A percentile compares a stretch with the other conserved stretches of the same genome.
Evolutionary conservation across 2,329 filamentous ascomycete genomes (phyloP).

Genomic region (Microcyclosporella mali): DNA sequence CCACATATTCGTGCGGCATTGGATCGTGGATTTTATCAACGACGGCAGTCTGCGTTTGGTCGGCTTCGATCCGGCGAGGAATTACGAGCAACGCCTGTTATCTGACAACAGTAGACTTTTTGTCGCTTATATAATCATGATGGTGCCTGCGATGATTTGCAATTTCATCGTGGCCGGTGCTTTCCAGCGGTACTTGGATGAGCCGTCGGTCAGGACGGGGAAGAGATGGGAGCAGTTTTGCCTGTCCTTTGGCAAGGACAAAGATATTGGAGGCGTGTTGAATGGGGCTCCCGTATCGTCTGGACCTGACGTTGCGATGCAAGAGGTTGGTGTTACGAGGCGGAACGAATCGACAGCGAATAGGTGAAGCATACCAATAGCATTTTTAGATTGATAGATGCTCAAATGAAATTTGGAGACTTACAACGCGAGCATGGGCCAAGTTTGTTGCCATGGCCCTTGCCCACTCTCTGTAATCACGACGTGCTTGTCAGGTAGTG

Average conservation of each 20-base stretch:
- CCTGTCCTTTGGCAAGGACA: conserved; percentile 7
- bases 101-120: conserved; percentile 1
- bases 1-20: conserved; percentile 34
- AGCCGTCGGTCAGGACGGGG: conserved; percentile 9
- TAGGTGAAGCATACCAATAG: no score
- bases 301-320: background rate
- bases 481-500: no score
- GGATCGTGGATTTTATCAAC: background rate
- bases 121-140: conserved; percentile 8
- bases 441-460: no score
- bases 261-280: background rate
- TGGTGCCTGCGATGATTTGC: conserved; percentile 7
- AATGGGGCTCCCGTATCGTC: background rate
- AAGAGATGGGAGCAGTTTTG: conserved; percentile 13
- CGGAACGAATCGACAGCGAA: no score
- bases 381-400: no score
- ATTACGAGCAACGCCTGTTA: conserved; percentile 1
- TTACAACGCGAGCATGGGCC: no score
- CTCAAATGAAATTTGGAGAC: no score
- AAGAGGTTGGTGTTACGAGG: background rate
- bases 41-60: background rate
- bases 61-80: conserved; percentile 2
- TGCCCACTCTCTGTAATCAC: no score
- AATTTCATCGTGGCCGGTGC: conserved; percentile 14
- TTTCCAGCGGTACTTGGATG: conserved; percentile 12